Conservation (phyloP, 257 asterid species). For the Nyctanthes arbortristis region DNA sequence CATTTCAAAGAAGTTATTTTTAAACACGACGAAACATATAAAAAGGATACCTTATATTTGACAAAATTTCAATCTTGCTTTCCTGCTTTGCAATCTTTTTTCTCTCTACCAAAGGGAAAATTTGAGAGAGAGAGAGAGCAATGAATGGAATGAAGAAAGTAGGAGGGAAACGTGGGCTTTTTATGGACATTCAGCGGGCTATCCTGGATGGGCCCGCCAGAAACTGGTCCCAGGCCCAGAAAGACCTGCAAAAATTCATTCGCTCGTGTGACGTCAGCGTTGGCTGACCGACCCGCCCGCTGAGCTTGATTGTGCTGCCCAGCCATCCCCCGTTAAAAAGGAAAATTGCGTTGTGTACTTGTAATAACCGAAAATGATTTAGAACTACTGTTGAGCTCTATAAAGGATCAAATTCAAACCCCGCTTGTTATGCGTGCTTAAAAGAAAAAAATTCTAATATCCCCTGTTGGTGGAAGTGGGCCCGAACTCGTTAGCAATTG, state of each 20-base stretch:
- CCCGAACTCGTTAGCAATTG: no score
- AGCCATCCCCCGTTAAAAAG: constrained; percentile 38
- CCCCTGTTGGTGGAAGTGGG: no score
- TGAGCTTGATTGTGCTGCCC: constrained; percentile 37
- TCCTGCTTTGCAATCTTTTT: constrained; percentile 44
- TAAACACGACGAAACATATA: neutral
- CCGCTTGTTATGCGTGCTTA: no score
- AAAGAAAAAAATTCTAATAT: no score
- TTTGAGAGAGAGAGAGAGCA: constrained; percentile 21
- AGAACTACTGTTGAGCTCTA: no score
- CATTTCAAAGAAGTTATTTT: neutral
- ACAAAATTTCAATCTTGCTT: constrained; percentile 40
- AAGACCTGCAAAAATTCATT: constrained; percentile 35
- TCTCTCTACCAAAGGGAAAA: constrained; percentile 48
- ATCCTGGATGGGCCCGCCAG: constrained; percentile 44
- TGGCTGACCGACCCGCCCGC: constrained; percentile 26
- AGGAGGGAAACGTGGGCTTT: constrained; percentile 40
- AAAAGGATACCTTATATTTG: constrained; percentile 50
- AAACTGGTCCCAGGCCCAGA: constrained; percentile 65
- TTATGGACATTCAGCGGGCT: constrained; percentile 58
- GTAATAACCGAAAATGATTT: no score
- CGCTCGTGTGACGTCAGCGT: constrained; percentile 27
- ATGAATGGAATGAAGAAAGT: constrained; percentile 25
- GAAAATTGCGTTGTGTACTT: no score
- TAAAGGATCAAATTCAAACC: no score